Evolutionary conservation across 306 rosid species (phyloP).

Genomic region (Lablab purpureus): DNA sequence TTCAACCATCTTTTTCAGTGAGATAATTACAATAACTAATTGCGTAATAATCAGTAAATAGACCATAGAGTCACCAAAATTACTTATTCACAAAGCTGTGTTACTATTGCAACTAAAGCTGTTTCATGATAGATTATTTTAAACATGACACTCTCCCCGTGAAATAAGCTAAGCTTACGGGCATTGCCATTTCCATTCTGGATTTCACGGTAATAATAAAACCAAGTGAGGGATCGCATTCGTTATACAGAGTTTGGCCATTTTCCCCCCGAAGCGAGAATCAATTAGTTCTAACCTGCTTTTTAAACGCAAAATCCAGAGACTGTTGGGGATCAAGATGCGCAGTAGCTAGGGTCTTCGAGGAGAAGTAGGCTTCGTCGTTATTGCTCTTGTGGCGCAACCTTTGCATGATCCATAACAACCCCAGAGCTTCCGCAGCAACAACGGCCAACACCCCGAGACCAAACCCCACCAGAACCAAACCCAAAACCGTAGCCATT

Average conservation of each 20-base stretch:
- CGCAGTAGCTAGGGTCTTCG: neutral
- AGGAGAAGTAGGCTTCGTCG: slow-evolving; percentile 42
- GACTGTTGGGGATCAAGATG: slow-evolving; percentile 70
- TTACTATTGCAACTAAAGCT: neutral
- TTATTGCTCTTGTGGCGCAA: slow-evolving; percentile 52
- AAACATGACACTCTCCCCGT: neutral
- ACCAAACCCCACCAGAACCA: slow-evolving; percentile 64
- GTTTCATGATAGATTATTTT: neutral
- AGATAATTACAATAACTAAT: slow-evolving; percentile 11
- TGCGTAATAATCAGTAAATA: neutral
- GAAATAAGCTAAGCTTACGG: neutral
- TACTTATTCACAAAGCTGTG: neutral
- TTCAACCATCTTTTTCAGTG: neutral
- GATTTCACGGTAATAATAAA: neutral
- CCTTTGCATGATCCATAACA: slow-evolving; percentile 58
- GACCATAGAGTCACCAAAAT: neutral
- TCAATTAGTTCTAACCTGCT: slow-evolving; percentile 55
- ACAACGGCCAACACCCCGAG: slow-evolving; percentile 68
- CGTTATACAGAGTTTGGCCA: neutral
- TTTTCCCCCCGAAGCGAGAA: neutral
- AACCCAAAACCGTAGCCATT: slow-evolving; percentile 47
- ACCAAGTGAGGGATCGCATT: neutral
- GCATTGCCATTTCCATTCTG: neutral
- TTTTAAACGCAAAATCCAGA: slow-evolving; percentile 58
- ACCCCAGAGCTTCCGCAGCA: slow-evolving; percentile 62